phyloP scores from a whole-genome alignment of 2,329 filamentous ascomycete species.

The Cytospora chrysosperma region DNA sequence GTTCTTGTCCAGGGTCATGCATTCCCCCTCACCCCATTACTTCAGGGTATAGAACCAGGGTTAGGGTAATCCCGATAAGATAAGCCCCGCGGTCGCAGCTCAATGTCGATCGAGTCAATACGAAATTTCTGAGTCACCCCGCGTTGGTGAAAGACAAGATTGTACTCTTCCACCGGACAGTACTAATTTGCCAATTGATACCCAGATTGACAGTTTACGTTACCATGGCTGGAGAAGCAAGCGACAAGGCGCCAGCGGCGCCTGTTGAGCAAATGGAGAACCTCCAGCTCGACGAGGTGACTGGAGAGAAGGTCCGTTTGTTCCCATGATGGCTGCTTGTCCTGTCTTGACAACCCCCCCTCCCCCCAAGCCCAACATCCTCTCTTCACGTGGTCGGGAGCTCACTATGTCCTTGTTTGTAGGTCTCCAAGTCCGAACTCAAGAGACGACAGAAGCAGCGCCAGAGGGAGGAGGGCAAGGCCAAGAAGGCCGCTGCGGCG shows the following conservation, averaged over 20 bases:
- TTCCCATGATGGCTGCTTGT: not conserved
- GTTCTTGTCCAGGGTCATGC: too few species aligned
- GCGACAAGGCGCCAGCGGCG: slow-evolving; percentile 29
- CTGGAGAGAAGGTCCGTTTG: slow-evolving; percentile 64
- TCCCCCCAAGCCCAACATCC: not conserved
- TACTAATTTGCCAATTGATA: slow-evolving; percentile 12
- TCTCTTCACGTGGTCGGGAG: not conserved
- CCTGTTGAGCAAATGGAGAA: slow-evolving; percentile 61
- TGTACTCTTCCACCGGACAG: not conserved
- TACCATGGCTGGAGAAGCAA: slow-evolving; percentile 27
- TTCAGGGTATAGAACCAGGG: not conserved
- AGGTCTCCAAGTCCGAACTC: slow-evolving; percentile 77
- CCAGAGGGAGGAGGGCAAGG: slow-evolving; percentile 84
- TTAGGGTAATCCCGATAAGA: slow-evolving; percentile 5
- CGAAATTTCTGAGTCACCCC: slow-evolving; percentile 19
- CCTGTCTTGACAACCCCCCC: not conserved
- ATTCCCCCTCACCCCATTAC: too few species aligned
- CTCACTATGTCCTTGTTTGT: slow-evolving; percentile 8
- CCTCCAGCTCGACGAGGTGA: slow-evolving; percentile 86
- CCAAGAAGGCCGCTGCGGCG: slow-evolving; percentile 69
- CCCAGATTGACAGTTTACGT: not conserved
- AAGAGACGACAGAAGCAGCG: slow-evolving; percentile 96
- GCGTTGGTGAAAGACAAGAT: not conserved
- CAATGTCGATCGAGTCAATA: slow-evolving; percentile 12
- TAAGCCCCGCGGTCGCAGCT: slow-evolving; percentile 16